Percentiles rank a stretch among this genome's conserved stretches.
Evolutionary conservation across 768 basidiomycete genomes (phyloP).

Genomic region (Sutorius australiensis): DNA sequence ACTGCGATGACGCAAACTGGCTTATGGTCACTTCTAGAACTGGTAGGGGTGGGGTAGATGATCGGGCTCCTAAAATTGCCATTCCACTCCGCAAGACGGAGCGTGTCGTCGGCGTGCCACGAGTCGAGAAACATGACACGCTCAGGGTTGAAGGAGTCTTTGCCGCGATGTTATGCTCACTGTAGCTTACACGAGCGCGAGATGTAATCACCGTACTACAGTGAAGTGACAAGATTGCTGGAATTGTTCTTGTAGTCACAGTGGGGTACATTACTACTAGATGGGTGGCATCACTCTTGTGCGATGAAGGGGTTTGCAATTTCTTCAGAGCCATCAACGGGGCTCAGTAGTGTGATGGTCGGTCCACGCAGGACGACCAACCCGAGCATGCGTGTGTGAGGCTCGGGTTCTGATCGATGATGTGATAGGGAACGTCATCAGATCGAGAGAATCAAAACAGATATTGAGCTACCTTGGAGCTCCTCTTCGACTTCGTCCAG

Average conservation of each 20-base stretch:
- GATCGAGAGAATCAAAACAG: slow-evolving; percentile 11
- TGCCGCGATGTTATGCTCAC: slow-evolving; percentile 6
- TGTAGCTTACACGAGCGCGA: slow-evolving; percentile 12
- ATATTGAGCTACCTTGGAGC: slow-evolving; percentile 49
- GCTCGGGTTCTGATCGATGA: slow-evolving; percentile 52
- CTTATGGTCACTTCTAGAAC: not conserved
- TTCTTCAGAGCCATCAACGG: slow-evolving; percentile 93
- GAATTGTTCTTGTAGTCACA: not conserved
- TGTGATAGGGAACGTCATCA: slow-evolving; percentile 8
- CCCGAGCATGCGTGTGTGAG: slow-evolving; percentile 65
- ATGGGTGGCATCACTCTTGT: slow-evolving; percentile 46
- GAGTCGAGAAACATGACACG: not conserved
- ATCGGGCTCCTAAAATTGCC: not conserved
- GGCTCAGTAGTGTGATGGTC: slow-evolving; percentile 89
- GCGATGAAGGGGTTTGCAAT: slow-evolving; percentile 85
- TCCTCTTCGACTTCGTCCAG: slow-evolving; percentile 93
- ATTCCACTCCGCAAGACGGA: not conserved
- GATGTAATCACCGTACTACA: slow-evolving; percentile 18
- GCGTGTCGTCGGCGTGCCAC: not conserved
- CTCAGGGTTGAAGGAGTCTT: not conserved
- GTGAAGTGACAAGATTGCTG: slow-evolving; percentile 6
- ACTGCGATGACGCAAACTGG: slow-evolving; percentile 17
- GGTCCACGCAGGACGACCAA: slow-evolving; percentile 90
- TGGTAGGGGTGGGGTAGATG: not conserved
- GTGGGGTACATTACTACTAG: slow-evolving; percentile 2